Evolutionary conservation across 768 basidiomycete genomes (phyloP).

Genomic region (Amylocystis lapponica): DNA sequence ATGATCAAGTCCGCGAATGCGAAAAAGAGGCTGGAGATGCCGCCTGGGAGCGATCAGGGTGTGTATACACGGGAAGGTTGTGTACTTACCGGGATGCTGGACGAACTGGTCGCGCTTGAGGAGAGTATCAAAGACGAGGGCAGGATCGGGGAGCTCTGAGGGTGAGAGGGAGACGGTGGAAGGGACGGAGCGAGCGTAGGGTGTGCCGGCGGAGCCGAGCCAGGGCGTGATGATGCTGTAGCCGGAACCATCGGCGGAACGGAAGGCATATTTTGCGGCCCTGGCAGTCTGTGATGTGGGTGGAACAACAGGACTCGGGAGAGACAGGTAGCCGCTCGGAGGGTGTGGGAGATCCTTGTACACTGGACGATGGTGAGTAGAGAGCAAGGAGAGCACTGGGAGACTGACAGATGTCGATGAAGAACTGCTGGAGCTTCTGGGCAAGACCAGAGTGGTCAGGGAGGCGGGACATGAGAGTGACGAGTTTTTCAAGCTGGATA

Average conservation of each 20-base stretch:
- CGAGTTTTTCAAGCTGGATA: constrained; percentile 53
- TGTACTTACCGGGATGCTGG: constrained; percentile 1
- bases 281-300: constrained; percentile 52
- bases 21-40: constrained; percentile 26
- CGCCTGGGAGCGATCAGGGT: constrained; percentile 21
- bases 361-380: constrained; percentile 33
- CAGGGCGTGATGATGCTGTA: constrained; percentile 42
- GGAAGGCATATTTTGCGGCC: constrained; percentile 53
- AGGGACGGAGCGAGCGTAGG: constrained; percentile 50
- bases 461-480: constrained; percentile 55
- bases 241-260: constrained; percentile 43
- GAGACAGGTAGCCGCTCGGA: constrained; percentile 45
- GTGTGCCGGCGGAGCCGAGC: constrained; percentile 44
- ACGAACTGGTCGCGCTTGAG: constrained; percentile 24
- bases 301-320: constrained; percentile 37
- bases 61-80: background rate
- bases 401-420: constrained; percentile 54
- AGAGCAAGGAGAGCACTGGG: background rate
- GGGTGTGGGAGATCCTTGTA: constrained; percentile 82
- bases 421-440: constrained; percentile 37
- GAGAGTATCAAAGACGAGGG: constrained; percentile 34
- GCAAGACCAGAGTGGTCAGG: constrained; percentile 24
- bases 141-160: constrained; percentile 42
- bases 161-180: constrained; percentile 34
- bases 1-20: constrained; percentile 22